Base-by-base conservation (phyloP, 2,329 filamentous ascomycete species). In the Penicillium paneum region DNA sequence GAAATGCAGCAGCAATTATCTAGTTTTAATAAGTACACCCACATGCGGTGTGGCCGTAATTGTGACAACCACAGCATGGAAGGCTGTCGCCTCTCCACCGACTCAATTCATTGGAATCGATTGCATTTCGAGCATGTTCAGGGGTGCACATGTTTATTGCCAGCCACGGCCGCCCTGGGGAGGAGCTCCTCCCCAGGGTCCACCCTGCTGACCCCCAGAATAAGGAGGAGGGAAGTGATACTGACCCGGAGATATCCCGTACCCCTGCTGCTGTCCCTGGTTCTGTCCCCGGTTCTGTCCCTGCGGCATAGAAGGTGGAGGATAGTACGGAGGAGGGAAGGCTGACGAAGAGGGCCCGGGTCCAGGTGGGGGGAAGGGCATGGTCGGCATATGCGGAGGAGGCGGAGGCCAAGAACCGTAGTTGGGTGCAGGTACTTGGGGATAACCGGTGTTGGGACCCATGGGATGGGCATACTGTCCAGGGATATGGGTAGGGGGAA, bases 381-480 rank as follows among this genome's bases (percentile, higher is more conserved):
- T 64, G 31, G 56, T 55, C 40, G 63, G 61, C 57, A 67, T 60
- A 7, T 64, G 65, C 38, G 67, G 68, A 41, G 70, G 70, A 44
- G 71, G 71, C 28, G 66, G 53, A 39, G 63, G 71, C 72, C 72
- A 75, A 11, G 63, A 49, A 13, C 71, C 71, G 29, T 71, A 74
- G 51, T 67, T 68, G 31, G 67, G 64, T 15, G 67, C 68, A 45
- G 70, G 65, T 40, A 67, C 69, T 29, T 69, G 70, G 24, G 67
- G 59, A 32, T 59, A 54, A 28, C 57, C 56, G 52, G 60, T 28
- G 58, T 47, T 53, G 54, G 49, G 52, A 58, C 32, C 47, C 55
- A 47, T 45, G 34, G 39, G 15, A 26, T 34, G 57, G 17, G 15
- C 39, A 52, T 61, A 59, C 21, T 57, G 51, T 29, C 31, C 54